Evolutionary conservation across 345 rosid genomes (phyloP).

Genomic region (Eucalyptus albens): DNA sequence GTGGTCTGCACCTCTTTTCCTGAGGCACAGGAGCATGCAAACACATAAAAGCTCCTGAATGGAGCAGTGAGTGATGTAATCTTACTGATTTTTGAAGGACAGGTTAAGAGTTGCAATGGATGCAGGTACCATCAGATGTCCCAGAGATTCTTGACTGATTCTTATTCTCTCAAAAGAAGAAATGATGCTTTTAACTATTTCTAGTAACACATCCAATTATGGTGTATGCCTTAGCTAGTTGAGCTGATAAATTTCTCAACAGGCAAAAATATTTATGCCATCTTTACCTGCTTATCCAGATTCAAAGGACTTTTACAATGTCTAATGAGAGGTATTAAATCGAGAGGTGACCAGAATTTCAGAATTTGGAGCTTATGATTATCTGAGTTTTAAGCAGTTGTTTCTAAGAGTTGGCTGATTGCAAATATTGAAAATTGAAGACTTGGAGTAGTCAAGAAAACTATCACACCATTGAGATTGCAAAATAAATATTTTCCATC

Average conservation of each 20-base stretch:
- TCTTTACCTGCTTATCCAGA: background rate
- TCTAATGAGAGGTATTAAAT: background rate
- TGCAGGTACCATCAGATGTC: background rate
- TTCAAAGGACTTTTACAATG: background rate
- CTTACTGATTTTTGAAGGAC: background rate
- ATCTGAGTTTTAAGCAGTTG: background rate
- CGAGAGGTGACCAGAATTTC: background rate
- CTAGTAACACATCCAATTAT: background rate
- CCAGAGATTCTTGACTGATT: background rate
- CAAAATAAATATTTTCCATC: background rate
- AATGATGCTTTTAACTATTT: background rate
- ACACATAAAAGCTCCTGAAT: background rate
- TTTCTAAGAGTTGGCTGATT: background rate
- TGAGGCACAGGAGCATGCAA: background rate
- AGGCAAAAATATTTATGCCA: background rate
- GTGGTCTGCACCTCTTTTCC: background rate
- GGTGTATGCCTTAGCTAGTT: background rate
- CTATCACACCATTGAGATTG: background rate
- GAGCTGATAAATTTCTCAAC: background rate
- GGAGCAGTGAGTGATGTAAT: background rate
- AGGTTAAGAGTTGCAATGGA: background rate
- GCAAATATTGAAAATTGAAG: background rate
- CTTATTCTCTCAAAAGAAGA: background rate
- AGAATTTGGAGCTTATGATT: background rate
- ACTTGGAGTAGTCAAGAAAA: background rate